Conservation (phyloP, 164 flowering plant species). For the Saururus chinensis region DNA sequence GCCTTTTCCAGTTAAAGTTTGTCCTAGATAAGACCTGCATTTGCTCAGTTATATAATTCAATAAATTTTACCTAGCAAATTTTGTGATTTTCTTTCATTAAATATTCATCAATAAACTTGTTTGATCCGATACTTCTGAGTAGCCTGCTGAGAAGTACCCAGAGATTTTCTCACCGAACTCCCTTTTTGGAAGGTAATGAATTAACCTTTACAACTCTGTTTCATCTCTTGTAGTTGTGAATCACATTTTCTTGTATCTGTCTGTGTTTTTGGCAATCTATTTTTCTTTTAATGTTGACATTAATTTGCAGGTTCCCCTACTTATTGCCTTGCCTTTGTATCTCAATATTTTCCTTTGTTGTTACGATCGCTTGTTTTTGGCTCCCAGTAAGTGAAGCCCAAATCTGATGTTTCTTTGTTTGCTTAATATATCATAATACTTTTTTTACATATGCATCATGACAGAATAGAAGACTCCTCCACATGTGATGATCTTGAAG, state of each 20-base stretch:
- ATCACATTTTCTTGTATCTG: not conserved
- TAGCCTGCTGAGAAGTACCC: constrained; percentile 17
- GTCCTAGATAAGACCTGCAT: no score
- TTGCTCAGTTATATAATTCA: not conserved
- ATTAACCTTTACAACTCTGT: no score
- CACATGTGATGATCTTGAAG: constrained; percentile 30
- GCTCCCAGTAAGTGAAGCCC: constrained; percentile 9
- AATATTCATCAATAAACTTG: not conserved
- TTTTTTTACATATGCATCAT: constrained; percentile 44
- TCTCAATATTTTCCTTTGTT: constrained; percentile 29
- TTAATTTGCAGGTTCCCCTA: constrained; percentile 38
- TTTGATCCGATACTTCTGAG: not conserved
- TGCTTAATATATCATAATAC: not conserved
- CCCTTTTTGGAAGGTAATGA: constrained; percentile 12
- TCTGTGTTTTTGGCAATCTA: not conserved
- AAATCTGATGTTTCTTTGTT: not conserved
- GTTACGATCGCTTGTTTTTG: constrained; percentile 25
- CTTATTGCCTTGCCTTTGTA: constrained; percentile 52
- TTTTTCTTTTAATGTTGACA: not conserved
- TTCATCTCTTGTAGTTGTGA: no score
- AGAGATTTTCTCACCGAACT: constrained; percentile 5
- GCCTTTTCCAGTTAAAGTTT: no score
- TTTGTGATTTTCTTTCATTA: not conserved
- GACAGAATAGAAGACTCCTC: constrained; percentile 3
- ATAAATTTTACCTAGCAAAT: no score